These are phyloP conservation scores for Austroboletus festivus DNA, from an alignment of 768 basidiomycete species.

Conservation along the genomic window DNA sequence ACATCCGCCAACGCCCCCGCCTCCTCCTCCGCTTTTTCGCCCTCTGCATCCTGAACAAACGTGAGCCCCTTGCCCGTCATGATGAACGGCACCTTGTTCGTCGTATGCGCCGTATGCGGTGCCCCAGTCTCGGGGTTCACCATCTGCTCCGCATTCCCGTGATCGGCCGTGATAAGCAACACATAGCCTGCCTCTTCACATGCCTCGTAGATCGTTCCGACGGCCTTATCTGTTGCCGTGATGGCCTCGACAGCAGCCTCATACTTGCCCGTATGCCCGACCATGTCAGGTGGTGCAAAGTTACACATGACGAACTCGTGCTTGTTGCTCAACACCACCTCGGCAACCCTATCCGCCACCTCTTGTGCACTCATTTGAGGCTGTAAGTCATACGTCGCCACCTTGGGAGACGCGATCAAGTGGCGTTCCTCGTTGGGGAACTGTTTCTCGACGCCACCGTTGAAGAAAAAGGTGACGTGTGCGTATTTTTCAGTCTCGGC, in stretches of 20 bases:
- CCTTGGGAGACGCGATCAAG: constrained; percentile 91
- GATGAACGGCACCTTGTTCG: constrained; percentile 87
- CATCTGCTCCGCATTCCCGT: constrained; percentile 97
- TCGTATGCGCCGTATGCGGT: constrained; percentile 91
- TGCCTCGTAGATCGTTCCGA: constrained; percentile 83
- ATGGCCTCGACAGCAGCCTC: constrained; percentile 91
- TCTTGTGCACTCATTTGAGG: constrained; percentile 87
- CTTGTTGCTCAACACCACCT: constrained; percentile 63
- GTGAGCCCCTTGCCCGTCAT: constrained; percentile 64
- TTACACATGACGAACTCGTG: constrained; percentile 97
- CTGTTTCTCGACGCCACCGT: constrained; percentile 93
- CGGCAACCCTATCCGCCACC: constrained; percentile 91
- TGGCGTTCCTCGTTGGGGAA: constrained; percentile 78
- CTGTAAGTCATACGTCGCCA: constrained; percentile 89
- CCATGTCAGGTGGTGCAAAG: constrained; percentile 97
- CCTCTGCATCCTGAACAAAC: constrained; percentile 51
- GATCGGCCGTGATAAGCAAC: constrained; percentile 86
- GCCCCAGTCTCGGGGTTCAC: constrained; percentile 75
- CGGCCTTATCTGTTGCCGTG: constrained; percentile 83
- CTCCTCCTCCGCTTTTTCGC: constrained; percentile 49
- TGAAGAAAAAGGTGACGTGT: constrained; percentile 98
- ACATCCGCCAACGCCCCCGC: constrained; percentile 84
- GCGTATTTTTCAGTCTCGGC: constrained; percentile 99
- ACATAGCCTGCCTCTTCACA: constrained; percentile 85
- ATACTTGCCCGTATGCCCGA: constrained; percentile 89